Evolutionary conservation across 108 stramenopile genomes (phyloP), one percentile per base, ranked within the genome.

Genomic region (Nitzschia palea): DNA sequence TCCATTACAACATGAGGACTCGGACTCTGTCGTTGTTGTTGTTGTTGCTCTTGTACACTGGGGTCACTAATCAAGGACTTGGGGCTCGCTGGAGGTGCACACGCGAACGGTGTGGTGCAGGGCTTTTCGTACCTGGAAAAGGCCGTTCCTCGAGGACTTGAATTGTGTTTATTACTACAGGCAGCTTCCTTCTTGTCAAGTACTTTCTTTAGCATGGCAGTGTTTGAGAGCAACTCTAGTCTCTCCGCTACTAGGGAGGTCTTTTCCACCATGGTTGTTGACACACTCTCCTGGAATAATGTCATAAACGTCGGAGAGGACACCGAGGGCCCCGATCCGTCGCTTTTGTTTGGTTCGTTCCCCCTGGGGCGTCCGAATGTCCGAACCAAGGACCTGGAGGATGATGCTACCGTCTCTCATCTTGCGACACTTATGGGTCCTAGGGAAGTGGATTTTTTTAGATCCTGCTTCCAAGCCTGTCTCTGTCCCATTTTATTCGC

Each of bases 181-280:
- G 17, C 55, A 4, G 12, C 4, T 28, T 56, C 33, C 17, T n/a
- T 56, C 55, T 40, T 54, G 27, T 67, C 52, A 17, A 55, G 12
- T 17, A 40, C 53, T 22, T 67, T 54, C 53, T 67, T 67, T 1
- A 67, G 37, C 50, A 70, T 51, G 50, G 71, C 71, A n/a, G 71
- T 72, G 25, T 60, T 51, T 8, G 71, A 72, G 3, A 72, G 71
- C 36, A 72, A 43, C 31, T 63, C 63, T 8, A 72, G 61, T 23
- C 54, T 63, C 28, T 72, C 35, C 5, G 55, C 26, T 51, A 18
- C 32, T 4, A 23, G 5, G 14, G 10, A 8, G 28, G 23, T 83
- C 33, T 1, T 88, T 88, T 14, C 86, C 52, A 23, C 86, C 70
- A 50, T 91, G 86, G 59, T 88, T 30, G 68, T 64, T 30, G 84